Base-by-base conservation (phyloP, 768 basidiomycete species). In the Suillus ampliporus region DNA sequence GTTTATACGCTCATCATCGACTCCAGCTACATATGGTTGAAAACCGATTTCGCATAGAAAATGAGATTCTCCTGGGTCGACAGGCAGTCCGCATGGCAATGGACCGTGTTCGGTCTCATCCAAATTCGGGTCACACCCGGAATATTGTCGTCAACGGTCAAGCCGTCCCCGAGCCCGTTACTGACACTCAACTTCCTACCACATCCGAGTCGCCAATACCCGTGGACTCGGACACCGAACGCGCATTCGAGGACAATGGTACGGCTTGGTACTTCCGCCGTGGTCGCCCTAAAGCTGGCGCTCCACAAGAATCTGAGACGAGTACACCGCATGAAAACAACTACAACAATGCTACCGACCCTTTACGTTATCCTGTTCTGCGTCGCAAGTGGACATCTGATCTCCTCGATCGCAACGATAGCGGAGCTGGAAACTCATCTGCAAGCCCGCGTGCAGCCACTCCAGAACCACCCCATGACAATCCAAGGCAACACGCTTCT, bases 11-110 rank as follows among this genome's bases (percentile, higher is more conserved):
- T 56, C 26, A 56, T 56, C 11, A 11, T 40, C 37, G 23, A 56
- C 23, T 40, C 26, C 54, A 96, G 95, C 78, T 97, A 15, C 94
- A 94, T 68, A 98, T 99, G 86, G 92, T 98, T 62, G 88, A 90
- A 71, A 98, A 99, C 73, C 84, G 97, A n/a, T 83, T 87, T 66
- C 85, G 86, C 10, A 80, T 94, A n/a, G 90, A 97, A 75, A 88
- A 87, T 60, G 89, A 94, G 68, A 92, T 97, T 53, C 80, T 88
- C 44, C 78, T 89, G 13, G 95, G 95, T 21, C 87, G 95, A 13
- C 87, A 90, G 69, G 81, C 82, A 57, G 82, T 94, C 46, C 89
- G 92, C 21, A 83, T 76, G 64, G 77, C 82, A 9, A 74, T 84
- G 50, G 86, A 85, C 64, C 77, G 74, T 66, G 73, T 69, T 35